A percentile compares a stretch with the other conserved stretches of the same genome.
These are phyloP conservation scores for Piper betle DNA, from an alignment of 164 flowering plant species.

Conservation along the genomic window DNA sequence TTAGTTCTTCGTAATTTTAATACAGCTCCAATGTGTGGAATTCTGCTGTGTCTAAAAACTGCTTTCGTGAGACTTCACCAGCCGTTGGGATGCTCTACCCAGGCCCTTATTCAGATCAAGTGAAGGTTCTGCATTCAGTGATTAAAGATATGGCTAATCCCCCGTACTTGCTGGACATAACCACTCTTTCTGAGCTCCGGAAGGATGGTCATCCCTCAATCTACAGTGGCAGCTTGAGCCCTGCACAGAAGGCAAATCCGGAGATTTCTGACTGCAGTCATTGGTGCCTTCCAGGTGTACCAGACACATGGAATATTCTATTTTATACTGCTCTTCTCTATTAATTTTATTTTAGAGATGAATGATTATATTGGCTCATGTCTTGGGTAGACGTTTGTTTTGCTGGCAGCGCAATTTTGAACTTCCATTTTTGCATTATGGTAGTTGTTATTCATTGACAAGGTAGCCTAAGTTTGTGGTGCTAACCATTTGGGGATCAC, in stretches of 20 bases:
- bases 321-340: slow-evolving; percentile 56
- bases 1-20: no score
- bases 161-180: slow-evolving; percentile 59
- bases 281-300: slow-evolving; percentile 96
- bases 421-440: no score
- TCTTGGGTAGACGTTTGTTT: not conserved
- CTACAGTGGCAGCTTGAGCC: slow-evolving; percentile 62
- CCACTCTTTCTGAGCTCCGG: slow-evolving; percentile 60
- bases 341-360: slow-evolving; percentile 9
- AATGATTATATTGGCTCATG: not conserved
- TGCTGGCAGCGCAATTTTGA: not conserved
- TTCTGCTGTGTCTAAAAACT: slow-evolving; percentile 33
- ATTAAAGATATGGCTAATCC: slow-evolving; percentile 41
- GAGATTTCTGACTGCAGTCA: slow-evolving; percentile 79
- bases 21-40: slow-evolving; percentile 74
- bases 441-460: no score
- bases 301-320: slow-evolving; percentile 92
- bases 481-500: no score
- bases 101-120: slow-evolving; percentile 49
- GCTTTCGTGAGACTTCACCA: slow-evolving; percentile 73
- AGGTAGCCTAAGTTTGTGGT: no score
- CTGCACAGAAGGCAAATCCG: slow-evolving; percentile 56
- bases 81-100: slow-evolving; percentile 33
- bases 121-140: slow-evolving; percentile 45
- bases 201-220: slow-evolving; percentile 92